phyloP scores from a whole-genome alignment of 495 filamentous ascomycete genomes.

The Delitschia confertaspora region DNA sequence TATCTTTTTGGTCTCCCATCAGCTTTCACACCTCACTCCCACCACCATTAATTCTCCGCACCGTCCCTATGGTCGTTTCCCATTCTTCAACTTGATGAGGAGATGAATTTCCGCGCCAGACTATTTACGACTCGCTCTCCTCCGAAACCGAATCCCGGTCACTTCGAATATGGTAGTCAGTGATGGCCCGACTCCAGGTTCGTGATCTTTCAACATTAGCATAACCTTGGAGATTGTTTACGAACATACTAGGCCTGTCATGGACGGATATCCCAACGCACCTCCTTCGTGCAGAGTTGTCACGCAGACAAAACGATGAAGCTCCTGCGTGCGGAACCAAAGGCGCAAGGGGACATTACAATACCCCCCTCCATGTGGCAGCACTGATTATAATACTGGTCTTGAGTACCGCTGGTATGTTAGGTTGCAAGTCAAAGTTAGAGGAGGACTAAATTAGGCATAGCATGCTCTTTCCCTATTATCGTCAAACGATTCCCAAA shows the following conservation, averaged over 20 bases:
- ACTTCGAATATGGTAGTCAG: no score
- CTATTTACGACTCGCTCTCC: not conserved
- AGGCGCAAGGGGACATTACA: constrained; percentile 28
- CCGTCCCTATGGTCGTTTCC: no score
- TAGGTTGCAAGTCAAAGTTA: not conserved
- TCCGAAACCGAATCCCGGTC: no score
- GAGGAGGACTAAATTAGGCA: not conserved
- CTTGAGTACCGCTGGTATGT: constrained; percentile 31
- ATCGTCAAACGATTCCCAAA: constrained; percentile 35
- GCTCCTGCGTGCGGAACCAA: constrained; percentile 33
- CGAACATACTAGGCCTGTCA: constrained; percentile 7
- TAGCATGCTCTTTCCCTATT: constrained; percentile 39
- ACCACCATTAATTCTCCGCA: no score
- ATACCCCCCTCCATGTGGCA: constrained; percentile 36
- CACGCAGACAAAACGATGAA: constrained; percentile 27
- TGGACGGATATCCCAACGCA: constrained; percentile 29
- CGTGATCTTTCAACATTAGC: no score
- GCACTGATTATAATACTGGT: constrained; percentile 38
- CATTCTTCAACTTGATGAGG: no score
- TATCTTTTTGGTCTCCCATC: no score
- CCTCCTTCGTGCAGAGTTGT: constrained; percentile 33
- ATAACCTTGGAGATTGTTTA: no score
- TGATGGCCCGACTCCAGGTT: no score
- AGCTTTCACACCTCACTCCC: no score
- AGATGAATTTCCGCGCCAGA: no score